Base-by-base conservation (phyloP, 2,329 filamentous ascomycete species). In the Pseudopyricularia cyperi region DNA sequence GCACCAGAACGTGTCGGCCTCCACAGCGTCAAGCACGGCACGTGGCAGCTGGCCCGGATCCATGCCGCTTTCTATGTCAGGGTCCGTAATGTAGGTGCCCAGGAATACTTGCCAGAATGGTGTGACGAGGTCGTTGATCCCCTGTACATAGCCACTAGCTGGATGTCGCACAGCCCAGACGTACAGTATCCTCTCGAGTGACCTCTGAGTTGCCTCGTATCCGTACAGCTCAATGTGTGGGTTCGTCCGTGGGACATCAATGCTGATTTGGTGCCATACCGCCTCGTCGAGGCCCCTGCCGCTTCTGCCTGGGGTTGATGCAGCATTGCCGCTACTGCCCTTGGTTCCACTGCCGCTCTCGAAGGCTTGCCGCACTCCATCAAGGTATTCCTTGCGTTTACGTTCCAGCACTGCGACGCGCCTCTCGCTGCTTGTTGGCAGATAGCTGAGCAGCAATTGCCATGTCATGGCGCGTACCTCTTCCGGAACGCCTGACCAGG, bases 251-350 rank as follows among this genome's bases (percentile, higher is more conserved):
- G 93, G 93, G 22, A 97, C 88, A 63, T 98, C 93, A 62, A 98
- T 98, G 67, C 89, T 96, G 68, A 98, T 97, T 64, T 98, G 93
- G 70, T 98, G 93, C 93, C 93, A 98, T 54, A 98, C 83, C n/a
- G 89, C 86, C 71, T 98, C 93, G 60, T 98, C 94, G 17, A 98
- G 71, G 2, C 79, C 70, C 7, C 56, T 55, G 14, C 57, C 54
- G 3, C 55, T 14, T 26, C 48, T 42, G 17, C 35, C 24, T 15
- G 33, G 33, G 65, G 60, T 55, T 30, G 48, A 28, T 12, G 34
- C 22, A 22, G 46, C 22, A 26, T 44, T 46, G 32, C 33, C 17
- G 32, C 17, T 28, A 6, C 17, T 32, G 24, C 42, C 11, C 11
- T 32, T 61, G 35, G 44, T 26, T 30, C 51, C 46, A 52, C 87